Percentiles rank a stretch among this genome's conserved stretches.
phyloP scores from a whole-genome alignment of 2,329 filamentous ascomycete species.

The Cladophialophora psammophila region DNA sequence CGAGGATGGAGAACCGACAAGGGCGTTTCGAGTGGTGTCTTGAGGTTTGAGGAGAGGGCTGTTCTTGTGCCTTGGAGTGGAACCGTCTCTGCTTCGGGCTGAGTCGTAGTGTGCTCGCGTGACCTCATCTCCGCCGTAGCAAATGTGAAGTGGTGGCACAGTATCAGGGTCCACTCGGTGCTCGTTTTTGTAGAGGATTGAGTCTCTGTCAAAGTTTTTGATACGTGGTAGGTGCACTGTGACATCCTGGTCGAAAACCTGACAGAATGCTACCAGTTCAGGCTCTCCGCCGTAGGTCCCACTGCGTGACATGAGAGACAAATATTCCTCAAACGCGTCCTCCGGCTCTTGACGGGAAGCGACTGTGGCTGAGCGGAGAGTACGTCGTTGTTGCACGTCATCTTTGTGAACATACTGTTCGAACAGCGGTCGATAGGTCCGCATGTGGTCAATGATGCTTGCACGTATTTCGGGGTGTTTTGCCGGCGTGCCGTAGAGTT shows the following conservation, averaged over 20 bases:
- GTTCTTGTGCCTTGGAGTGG: constrained; percentile 31
- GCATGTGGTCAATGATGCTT: constrained; percentile 68
- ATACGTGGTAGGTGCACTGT: constrained; percentile 43
- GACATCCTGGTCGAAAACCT: constrained; percentile 67
- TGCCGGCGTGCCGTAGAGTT: constrained; percentile 68
- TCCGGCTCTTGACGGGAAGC: constrained; percentile 61
- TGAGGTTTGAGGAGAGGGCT: constrained; percentile 33
- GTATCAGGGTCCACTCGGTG: constrained; percentile 27
- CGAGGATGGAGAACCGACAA: constrained; percentile 9
- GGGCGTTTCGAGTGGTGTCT: constrained; percentile 22
- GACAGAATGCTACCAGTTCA: constrained; percentile 71
- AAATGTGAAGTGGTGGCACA: constrained; percentile 38
- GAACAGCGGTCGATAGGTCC: constrained; percentile 66
- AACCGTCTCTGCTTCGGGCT: constrained; percentile 39
- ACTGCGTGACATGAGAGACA: constrained; percentile 65
- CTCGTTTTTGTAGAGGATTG: constrained; percentile 37
- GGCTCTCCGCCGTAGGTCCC: constrained; percentile 72
- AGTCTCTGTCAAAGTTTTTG: constrained; percentile 35
- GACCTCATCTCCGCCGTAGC: constrained; percentile 42
- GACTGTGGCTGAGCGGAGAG: constrained; percentile 48
- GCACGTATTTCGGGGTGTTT: constrained; percentile 66
- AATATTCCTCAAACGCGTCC: constrained; percentile 64
- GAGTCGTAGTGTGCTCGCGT: constrained; percentile 42
- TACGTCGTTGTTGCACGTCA: constrained; percentile 46
- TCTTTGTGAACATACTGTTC: constrained; percentile 69